Evolutionary conservation across 1,284 basidiomycete genomes (phyloP).

Genomic region (Calocybe gambosa): DNA sequence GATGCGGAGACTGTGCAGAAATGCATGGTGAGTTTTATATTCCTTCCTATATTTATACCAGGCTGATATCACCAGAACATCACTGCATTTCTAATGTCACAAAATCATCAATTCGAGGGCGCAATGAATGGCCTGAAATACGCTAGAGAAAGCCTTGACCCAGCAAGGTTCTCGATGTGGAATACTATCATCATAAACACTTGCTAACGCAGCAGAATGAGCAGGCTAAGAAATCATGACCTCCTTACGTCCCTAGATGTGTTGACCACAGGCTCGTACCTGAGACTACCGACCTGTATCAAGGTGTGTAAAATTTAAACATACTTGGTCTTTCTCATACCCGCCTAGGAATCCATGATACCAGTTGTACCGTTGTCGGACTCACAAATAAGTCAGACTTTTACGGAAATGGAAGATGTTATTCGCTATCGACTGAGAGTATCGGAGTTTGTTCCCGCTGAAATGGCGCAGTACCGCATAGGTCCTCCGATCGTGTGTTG

Average conservation of each 20-base stretch:
- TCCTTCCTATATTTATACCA: neutral
- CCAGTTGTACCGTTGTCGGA: slow-evolving; percentile 64
- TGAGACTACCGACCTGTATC: slow-evolving; percentile 70
- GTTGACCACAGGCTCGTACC: slow-evolving; percentile 77
- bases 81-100: slow-evolving; percentile 75
- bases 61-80: slow-evolving; percentile 52
- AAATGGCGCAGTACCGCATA: slow-evolving; percentile 71
- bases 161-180: slow-evolving; percentile 49
- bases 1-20: slow-evolving; percentile 78
- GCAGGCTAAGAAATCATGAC: slow-evolving; percentile 82
- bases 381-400: slow-evolving; percentile 55
- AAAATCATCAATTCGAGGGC: slow-evolving; percentile 78
- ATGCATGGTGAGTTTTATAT: slow-evolving; percentile 63
- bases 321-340: slow-evolving; percentile 14
- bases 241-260: slow-evolving; percentile 86
- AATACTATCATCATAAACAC: neutral
- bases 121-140: slow-evolving; percentile 60
- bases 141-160: slow-evolving; percentile 61
- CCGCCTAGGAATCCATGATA: slow-evolving; percentile 57
- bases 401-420: slow-evolving; percentile 68
- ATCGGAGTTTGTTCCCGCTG: slow-evolving; percentile 66
- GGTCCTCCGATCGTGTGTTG: slow-evolving; percentile 29
- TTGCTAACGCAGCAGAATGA: neutral
- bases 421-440: slow-evolving; percentile 74
- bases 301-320: slow-evolving; percentile 42